Base-by-base conservation (phyloP, 257 asterid species). In the Pogostemon cablin region DNA sequence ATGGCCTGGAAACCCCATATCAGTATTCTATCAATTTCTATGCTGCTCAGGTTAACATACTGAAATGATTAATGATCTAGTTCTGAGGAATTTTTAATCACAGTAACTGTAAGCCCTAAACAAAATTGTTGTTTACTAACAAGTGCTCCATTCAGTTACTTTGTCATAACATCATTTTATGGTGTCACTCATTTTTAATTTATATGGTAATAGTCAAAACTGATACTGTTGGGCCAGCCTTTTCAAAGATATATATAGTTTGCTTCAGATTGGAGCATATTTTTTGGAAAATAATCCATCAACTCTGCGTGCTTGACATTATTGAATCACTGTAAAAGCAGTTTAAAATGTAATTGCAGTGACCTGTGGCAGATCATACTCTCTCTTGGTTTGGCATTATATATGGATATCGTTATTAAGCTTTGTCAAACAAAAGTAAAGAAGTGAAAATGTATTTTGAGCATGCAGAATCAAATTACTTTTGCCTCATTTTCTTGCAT, bases 1-100 rank as follows among this genome's bases (percentile, higher is more conserved):
- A 80, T 91, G 87, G 95, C 95, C 73, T 95, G 99, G 99, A 79
- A 90, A 67, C 91, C 92, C 78, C 85, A 86, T 62, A 78, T 91
- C 77, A 75, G 75, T 81, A 67, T 91, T 77, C 85, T 93, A 39
- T 86, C 99, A 66, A 88, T 84, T 62, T 72, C 89, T 35, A 84
- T 86, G 79, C 77, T 91, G 58, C 93, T 95, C 84, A 89, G 99
- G 99, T 95, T 47, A 65, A 67, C 66, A 68, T 53, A 25, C 67
- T 62, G 11, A 42, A 57, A 20, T n/a, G 48, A 42, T 63, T 76
- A 50, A 20, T 60, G 42, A 57, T 58, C 65, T 70, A 56, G 52
- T 68, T 57, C 53, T 60, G 34, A 7, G 25, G 54, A 57, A 41
- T 60, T 32, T 52, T 54, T 39, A 35, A 10, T 65, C 43, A 59